Evolutionary conservation across 2,329 filamentous ascomycete species (phyloP).

Genomic region (Trichoderma simmonsii): DNA sequence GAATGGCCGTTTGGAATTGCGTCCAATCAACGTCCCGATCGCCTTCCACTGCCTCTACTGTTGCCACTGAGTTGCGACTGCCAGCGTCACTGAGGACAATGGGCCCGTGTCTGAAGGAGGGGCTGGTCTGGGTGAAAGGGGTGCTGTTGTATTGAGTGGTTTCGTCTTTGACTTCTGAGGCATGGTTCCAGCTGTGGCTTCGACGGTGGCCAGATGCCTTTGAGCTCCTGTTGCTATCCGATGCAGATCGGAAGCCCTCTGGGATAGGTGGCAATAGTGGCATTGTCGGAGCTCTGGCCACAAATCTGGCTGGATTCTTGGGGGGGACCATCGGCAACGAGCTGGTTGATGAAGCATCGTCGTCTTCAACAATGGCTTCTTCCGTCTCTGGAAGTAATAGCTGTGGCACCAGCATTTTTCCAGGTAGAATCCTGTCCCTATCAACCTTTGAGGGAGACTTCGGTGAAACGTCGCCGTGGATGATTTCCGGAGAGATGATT

Average conservation of each 20-base stretch:
- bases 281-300: constrained; percentile 7
- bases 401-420: neutral
- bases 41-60: constrained; percentile 27
- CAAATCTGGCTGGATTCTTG: constrained; percentile 25
- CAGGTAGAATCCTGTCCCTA: neutral
- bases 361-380: constrained; percentile 8
- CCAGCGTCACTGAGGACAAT: constrained; percentile 49
- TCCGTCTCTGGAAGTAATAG: neutral
- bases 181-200: constrained; percentile 24
- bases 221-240: constrained; percentile 17
- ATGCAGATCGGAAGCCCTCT: constrained; percentile 21
- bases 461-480: constrained; percentile 10
- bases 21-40: constrained; percentile 59
- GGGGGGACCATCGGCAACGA: constrained; percentile 17
- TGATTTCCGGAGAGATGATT: constrained; percentile 8
- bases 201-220: constrained; percentile 12
- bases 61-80: constrained; percentile 26
- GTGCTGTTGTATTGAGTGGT: constrained; percentile 49
- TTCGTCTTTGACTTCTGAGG: constrained; percentile 38
- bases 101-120: constrained; percentile 52
- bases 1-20: constrained; percentile 63
- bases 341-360: neutral
- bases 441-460: constrained; percentile 15
- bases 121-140: constrained; percentile 47
- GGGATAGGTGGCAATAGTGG: constrained; percentile 27